These are phyloP conservation scores for Lasiodiplodia sp. DNA, from an alignment of 2,329 filamentous ascomycete species.

Conservation along the genomic window DNA sequence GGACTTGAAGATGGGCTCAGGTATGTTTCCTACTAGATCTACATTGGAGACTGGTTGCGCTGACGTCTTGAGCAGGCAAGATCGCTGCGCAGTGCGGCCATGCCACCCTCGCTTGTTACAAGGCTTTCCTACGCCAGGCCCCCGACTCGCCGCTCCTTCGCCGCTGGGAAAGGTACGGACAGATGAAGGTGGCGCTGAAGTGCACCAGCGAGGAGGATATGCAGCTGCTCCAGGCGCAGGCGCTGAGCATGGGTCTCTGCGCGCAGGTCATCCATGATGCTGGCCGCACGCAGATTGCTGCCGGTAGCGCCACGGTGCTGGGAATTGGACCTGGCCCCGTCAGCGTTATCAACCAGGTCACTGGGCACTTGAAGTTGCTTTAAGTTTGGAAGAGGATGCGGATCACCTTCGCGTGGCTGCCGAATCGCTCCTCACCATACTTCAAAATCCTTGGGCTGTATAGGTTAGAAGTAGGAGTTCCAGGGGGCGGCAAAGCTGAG, in stretches of 20 bases:
- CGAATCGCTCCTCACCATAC: not conserved
- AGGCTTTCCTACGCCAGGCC: conserved; percentile 68
- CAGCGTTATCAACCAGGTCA: conserved; percentile 85
- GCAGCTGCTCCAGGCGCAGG: conserved; percentile 76
- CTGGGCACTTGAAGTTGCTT: conserved; percentile 82
- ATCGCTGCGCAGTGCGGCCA: conserved; percentile 95
- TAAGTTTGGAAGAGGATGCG: conserved; percentile 50
- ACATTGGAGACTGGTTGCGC: conserved; percentile 14
- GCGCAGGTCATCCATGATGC: conserved; percentile 93
- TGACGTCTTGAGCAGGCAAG: conserved; percentile 71
- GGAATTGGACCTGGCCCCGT: conserved; percentile 78
- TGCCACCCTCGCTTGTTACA: conserved; percentile 98
- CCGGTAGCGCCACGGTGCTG: conserved; percentile 89
- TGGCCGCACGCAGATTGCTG: conserved; percentile 95
- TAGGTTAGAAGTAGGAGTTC: not conserved
- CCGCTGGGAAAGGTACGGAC: conserved; percentile 85
- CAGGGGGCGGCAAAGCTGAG: not conserved
- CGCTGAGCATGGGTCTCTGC: conserved; percentile 82
- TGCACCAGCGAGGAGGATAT: conserved; percentile 79
- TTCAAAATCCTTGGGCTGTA: not conserved
- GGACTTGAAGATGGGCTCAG: conserved; percentile 97
- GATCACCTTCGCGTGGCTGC: not conserved
- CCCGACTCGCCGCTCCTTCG: conserved; percentile 70
- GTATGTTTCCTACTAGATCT: conserved; percentile 56
- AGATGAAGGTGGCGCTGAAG: conserved; percentile 94